A percentile compares a stretch with the other conserved stretches of the same genome.
Evolutionary conservation across 2,329 filamentous ascomycete genomes (phyloP).

Genomic region (Colletotrichum sp.): DNA sequence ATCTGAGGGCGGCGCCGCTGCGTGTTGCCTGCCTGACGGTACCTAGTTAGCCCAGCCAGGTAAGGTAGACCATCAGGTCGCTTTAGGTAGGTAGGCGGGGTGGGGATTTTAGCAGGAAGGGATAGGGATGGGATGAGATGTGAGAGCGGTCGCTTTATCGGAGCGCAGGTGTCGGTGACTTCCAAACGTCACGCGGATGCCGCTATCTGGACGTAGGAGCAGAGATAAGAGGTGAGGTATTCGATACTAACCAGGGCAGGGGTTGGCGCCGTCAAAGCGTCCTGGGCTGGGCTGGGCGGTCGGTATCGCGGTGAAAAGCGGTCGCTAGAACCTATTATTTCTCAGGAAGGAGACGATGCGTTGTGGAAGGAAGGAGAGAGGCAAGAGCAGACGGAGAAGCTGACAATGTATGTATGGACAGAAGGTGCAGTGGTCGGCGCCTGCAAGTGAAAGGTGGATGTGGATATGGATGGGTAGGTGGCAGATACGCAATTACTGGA

Average conservation of each 20-base stretch:
- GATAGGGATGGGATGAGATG: constrained; percentile 8
- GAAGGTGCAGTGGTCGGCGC: not conserved
- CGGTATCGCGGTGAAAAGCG: not conserved
- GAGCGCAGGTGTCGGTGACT: constrained; percentile 9
- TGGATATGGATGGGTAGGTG: not conserved
- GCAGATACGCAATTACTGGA: not conserved
- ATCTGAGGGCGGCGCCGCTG: not conserved
- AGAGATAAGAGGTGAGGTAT: constrained; percentile 17
- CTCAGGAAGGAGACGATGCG: not conserved
- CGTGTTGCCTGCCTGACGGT: not conserved
- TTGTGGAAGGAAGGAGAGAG: not conserved
- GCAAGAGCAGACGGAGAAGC: not conserved
- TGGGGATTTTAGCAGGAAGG: not conserved
- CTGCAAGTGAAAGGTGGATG: not conserved
- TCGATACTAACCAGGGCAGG: constrained; percentile 10
- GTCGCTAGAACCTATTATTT: not conserved
- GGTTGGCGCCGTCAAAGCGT: constrained; percentile 13
- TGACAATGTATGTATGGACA: not conserved
- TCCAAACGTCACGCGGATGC: constrained; percentile 13
- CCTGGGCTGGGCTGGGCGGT: not conserved
- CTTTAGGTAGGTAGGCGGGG: not conserved
- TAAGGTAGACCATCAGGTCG: not conserved
- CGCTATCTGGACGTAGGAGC: constrained; percentile 7
- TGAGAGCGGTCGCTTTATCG: constrained; percentile 11
- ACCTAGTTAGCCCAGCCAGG: not conserved